These are phyloP conservation scores for Ophiostoma sp. DNA, from an alignment of 2,329 filamentous ascomycete species.

Conservation along the genomic window DNA sequence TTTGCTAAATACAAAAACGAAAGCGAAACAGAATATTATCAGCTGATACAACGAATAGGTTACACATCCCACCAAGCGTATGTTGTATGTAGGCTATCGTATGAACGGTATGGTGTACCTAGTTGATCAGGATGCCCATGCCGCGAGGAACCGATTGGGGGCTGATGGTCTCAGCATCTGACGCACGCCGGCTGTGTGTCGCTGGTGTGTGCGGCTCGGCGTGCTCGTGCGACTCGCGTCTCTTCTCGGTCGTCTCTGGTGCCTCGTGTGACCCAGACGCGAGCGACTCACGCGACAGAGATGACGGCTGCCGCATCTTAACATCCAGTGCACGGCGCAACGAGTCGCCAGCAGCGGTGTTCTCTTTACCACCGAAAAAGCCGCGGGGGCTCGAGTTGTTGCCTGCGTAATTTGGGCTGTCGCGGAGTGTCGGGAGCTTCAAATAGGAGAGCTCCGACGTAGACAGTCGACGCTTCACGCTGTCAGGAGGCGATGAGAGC, in stretches of 20 bases:
- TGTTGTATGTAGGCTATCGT: neutral
- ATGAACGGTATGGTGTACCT: neutral
- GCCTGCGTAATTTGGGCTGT: conserved; percentile 1
- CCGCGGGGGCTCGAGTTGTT: neutral
- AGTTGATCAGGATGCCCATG: conserved; percentile 37
- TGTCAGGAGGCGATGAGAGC: conserved; percentile 12
- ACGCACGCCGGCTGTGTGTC: conserved; percentile 17
- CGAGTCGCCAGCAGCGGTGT: conserved; percentile 2
- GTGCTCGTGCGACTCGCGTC: neutral
- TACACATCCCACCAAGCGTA: neutral
- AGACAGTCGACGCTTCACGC: neutral
- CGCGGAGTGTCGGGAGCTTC: conserved; percentile 20
- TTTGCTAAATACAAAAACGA: neutral
- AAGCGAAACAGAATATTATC: neutral
- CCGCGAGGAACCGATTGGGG: conserved; percentile 39
- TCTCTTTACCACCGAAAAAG: conserved; percentile 14
- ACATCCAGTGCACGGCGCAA: conserved; percentile 12
- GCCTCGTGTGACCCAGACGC: neutral
- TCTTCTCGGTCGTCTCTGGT: neutral
- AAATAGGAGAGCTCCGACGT: neutral
- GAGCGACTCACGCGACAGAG: conserved; percentile 3
- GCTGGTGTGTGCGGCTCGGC: conserved; percentile 13
- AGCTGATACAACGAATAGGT: neutral
- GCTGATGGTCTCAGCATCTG: conserved; percentile 37
- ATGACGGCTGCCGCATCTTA: conserved; percentile 16